phyloP scores from a whole-genome alignment of 1,284 basidiomycete species.

The Leccinum insolens region DNA sequence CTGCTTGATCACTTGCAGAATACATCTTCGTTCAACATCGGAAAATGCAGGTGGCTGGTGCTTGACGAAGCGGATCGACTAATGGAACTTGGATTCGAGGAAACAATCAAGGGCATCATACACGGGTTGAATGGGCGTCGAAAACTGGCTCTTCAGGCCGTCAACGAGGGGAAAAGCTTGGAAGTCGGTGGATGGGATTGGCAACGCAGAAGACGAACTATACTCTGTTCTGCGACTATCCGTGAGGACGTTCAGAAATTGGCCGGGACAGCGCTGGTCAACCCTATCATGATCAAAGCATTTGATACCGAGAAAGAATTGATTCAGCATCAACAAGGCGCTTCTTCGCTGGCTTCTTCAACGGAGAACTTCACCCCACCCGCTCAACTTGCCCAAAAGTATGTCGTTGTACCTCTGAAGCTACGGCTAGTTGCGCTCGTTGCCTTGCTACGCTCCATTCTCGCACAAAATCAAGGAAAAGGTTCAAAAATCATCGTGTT shows the following conservation, averaged over 20 bases:
- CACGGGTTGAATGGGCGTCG: slow-evolving; percentile 81
- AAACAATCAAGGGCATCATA: slow-evolving; percentile 88
- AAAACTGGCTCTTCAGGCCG: slow-evolving; percentile 73
- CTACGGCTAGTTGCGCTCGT: slow-evolving; percentile 90
- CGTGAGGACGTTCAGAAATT: slow-evolving; percentile 94
- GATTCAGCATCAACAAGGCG: slow-evolving; percentile 13
- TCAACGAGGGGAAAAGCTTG: slow-evolving; percentile 67
- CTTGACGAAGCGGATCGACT: slow-evolving; percentile 97
- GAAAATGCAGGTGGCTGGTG: slow-evolving; percentile 94
- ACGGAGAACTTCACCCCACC: slow-evolving; percentile 87
- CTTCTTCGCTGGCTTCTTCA: slow-evolving; percentile 20
- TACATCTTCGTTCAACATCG: slow-evolving; percentile 90
- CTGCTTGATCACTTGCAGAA: slow-evolving; percentile 93
- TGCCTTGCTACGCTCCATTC: slow-evolving; percentile 78
- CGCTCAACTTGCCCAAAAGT: slow-evolving; percentile 93
- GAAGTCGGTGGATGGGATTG: slow-evolving; percentile 90
- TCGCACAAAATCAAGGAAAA: slow-evolving; percentile 58
- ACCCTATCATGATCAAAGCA: slow-evolving; percentile 77
- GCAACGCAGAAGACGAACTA: slow-evolving; percentile 73
- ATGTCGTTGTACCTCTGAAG: slow-evolving; percentile 91
- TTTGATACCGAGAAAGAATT: slow-evolving; percentile 48
- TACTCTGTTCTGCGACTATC: slow-evolving; percentile 97
- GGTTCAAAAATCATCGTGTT: slow-evolving; percentile 89
- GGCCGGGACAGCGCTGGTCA: slow-evolving; percentile 78
- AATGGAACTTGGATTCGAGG: slow-evolving; percentile 97